Evolutionary conservation across 176 grass and related monocot genomes (phyloP).

Genomic region (Microstegium vimineum): DNA sequence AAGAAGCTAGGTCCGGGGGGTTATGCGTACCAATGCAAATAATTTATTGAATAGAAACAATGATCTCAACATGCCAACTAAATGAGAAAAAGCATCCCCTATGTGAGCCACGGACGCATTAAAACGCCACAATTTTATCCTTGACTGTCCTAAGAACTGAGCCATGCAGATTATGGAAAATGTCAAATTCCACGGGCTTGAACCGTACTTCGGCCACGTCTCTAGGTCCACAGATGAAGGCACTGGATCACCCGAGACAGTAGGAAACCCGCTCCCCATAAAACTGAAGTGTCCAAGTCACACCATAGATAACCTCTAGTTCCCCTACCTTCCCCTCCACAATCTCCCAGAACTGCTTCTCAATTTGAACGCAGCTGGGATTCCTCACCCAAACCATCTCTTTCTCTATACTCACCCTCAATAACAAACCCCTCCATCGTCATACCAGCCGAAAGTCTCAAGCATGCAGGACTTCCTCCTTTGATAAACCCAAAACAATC

Average conservation of each 20-base stretch:
- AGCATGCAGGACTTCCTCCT: conserved; percentile 62
- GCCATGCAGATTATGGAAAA: conserved; percentile 77
- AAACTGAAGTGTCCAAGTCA: conserved; percentile 89
- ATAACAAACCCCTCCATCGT: no score
- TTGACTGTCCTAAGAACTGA: conserved; percentile 80
- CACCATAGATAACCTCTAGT: conserved; percentile 90
- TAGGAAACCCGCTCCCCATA: conserved; percentile 92
- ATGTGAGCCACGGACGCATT: conserved; percentile 95
- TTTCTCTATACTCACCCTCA: conserved; percentile 56
- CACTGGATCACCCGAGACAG: conserved; percentile 40
- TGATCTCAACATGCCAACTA: conserved; percentile 97
- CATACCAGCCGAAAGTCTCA: conserved; percentile 56
- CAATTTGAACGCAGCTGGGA: conserved; percentile 57
- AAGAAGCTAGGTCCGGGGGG: not conserved
- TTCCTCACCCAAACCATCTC: conserved; percentile 78
- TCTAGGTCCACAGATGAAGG: conserved; percentile 45
- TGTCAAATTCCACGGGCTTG: conserved; percentile 89
- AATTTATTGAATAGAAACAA: conserved; percentile 99
- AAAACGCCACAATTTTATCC: conserved; percentile 91
- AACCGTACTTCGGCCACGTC: conserved; percentile 55
- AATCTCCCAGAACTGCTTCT: conserved; percentile 95
- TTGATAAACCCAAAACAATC: conserved; percentile 75
- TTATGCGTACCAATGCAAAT: conserved; percentile 78
- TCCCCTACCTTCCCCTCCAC: conserved; percentile 84
- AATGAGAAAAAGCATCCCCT: conserved; percentile 98